Evolutionary conservation across 768 basidiomycete genomes (phyloP).

Genomic region (Termitomyces titanicus): DNA sequence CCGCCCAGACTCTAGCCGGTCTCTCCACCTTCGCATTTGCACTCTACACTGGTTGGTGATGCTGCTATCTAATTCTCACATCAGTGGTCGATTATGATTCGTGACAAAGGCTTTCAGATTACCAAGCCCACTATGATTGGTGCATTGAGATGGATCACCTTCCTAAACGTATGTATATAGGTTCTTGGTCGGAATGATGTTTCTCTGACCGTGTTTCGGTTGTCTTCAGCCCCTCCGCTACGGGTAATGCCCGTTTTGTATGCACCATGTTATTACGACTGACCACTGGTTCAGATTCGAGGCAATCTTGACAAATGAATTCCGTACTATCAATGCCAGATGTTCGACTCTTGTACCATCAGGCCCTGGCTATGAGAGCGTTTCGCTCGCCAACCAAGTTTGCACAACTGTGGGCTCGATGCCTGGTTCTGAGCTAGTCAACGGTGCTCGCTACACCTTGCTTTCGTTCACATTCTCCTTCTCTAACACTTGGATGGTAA

Average conservation of each 20-base stretch:
- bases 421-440: constrained; percentile 54
- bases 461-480: constrained; percentile 46
- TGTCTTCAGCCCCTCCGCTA: constrained; percentile 40
- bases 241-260: constrained; percentile 29
- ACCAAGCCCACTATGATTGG: constrained; percentile 65
- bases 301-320: constrained; percentile 76
- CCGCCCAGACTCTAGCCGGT: constrained; percentile 49
- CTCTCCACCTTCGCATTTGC: constrained; percentile 45
- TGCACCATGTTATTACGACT: constrained; percentile 38
- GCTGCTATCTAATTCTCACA: constrained; percentile 19
- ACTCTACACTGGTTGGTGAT: constrained; percentile 41
- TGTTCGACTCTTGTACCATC: constrained; percentile 59
- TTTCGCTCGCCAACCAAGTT: constrained; percentile 62
- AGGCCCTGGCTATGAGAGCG: constrained; percentile 58
- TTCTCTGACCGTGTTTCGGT: background rate
- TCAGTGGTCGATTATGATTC: background rate
- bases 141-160: constrained; percentile 64
- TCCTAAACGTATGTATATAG: constrained; percentile 45
- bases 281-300: constrained; percentile 53
- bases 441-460: constrained; percentile 49
- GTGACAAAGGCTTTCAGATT: constrained; percentile 45
- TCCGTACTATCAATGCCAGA: constrained; percentile 59
- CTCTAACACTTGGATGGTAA: constrained; percentile 21
- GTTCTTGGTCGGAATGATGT: too few relatives aligned
- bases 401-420: constrained; percentile 70